phyloP scores from a whole-genome alignment of 768 basidiomycete species.

The Daedalea quercina region DNA sequence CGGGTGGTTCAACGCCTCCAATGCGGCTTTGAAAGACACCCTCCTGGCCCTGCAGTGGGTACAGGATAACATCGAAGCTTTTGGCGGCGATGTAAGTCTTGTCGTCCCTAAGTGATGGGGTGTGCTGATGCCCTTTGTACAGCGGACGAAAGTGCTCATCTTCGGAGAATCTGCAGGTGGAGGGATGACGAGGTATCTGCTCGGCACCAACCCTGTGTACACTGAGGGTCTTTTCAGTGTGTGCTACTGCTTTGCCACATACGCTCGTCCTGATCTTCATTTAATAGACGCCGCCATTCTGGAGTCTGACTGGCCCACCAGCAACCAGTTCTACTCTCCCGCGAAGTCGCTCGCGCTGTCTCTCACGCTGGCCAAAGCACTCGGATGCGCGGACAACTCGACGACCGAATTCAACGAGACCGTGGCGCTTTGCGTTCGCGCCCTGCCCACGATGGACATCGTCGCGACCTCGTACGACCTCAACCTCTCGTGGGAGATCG shows the following conservation, averaged over 20 bases:
- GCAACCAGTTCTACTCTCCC: constrained; percentile 5
- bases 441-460: constrained; percentile 1
- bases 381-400: constrained; percentile 5
- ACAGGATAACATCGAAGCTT: constrained; percentile 7
- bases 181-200: constrained; percentile 6
- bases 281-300: constrained; percentile 4
- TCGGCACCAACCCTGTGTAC: constrained; percentile 2
- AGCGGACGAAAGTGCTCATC: constrained; percentile 4
- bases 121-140: not conserved
- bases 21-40: constrained; percentile 5
- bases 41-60: constrained; percentile 7
- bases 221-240: constrained; percentile 7
- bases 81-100: constrained; percentile 7
- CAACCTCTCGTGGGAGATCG: constrained; percentile 4
- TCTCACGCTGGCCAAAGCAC: constrained; percentile 1
- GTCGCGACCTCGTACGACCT: not conserved
- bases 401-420: not conserved
- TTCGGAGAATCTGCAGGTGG: constrained; percentile 7
- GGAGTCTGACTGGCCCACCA: constrained; percentile 6
- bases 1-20: constrained; percentile 10
- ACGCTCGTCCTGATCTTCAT: no score
- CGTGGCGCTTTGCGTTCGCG: constrained; percentile 2
- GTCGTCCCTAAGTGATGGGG: not conserved
- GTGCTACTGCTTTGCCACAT: not conserved
- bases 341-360: not conserved